A percentile compares a stretch with the other conserved stretches of the same genome.
Evolutionary conservation across 2,329 filamentous ascomycete genomes (phyloP).

Genomic region (Periconia sp.): DNA sequence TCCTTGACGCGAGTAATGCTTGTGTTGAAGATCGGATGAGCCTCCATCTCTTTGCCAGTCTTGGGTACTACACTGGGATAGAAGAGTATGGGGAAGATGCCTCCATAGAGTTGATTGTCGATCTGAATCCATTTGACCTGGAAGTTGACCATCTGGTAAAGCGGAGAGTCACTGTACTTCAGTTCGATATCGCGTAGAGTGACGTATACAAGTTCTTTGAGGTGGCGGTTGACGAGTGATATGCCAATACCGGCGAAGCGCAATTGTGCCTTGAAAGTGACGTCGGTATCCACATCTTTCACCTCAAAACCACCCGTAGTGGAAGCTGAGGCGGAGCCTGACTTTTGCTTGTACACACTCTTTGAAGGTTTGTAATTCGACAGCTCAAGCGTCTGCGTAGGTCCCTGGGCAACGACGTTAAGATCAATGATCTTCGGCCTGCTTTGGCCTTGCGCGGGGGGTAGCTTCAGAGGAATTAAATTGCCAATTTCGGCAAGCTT

Average conservation of each 20-base stretch:
- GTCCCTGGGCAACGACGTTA: conserved; percentile 92
- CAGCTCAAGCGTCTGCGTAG: conserved; percentile 89
- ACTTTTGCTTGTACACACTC: conserved; percentile 80
- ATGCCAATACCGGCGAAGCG: conserved; percentile 88
- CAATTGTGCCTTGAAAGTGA: conserved; percentile 86
- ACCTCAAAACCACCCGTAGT: conserved; percentile 81
- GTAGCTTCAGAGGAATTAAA: conserved; percentile 88
- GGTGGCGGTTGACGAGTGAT: conserved; percentile 87
- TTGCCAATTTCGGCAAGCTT: conserved; percentile 97
- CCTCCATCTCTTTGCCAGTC: conserved; percentile 92
- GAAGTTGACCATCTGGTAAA: conserved; percentile 88
- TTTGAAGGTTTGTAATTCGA: conserved; percentile 92
- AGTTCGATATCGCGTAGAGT: conserved; percentile 90
- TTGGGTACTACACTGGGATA: conserved; percentile 98
- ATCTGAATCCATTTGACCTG: conserved; percentile 99
- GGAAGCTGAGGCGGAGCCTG: conserved; percentile 57
- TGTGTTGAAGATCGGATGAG: conserved; percentile 89
- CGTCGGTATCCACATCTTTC: conserved; percentile 84
- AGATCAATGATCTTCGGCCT: conserved; percentile 90
- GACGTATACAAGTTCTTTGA: conserved; percentile 90
- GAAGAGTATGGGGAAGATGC: conserved; percentile 94
- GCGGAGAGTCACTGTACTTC: conserved; percentile 86
- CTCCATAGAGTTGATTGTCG: conserved; percentile 97
- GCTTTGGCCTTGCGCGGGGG: conserved; percentile 61
- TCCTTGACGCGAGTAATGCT: conserved; percentile 96